Conservation (phyloP, 2,329 filamentous ascomycete genomes). For the Talaromyces rugulosus region DNA sequence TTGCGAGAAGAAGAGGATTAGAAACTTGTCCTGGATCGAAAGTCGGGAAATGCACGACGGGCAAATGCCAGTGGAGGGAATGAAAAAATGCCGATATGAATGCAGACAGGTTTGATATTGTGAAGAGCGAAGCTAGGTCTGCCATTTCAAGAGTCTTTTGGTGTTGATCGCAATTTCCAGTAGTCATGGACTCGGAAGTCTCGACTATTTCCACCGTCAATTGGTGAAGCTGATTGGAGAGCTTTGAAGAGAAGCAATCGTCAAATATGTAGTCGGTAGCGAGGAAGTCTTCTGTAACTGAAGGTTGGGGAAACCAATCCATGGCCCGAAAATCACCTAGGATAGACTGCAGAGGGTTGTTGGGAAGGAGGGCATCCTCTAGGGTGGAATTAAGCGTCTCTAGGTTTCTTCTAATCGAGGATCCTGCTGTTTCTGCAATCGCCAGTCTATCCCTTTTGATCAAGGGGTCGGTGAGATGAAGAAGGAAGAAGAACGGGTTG, state of each 20-base stretch:
- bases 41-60: slow-evolving; percentile 28
- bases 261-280: slow-evolving; percentile 10
- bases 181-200: slow-evolving; percentile 25
- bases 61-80: slow-evolving; percentile 29
- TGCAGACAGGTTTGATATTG: slow-evolving; percentile 21
- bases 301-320: background rate
- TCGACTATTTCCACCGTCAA: slow-evolving; percentile 24
- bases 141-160: slow-evolving; percentile 5
- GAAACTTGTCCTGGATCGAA: slow-evolving; percentile 25
- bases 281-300: background rate
- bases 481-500: slow-evolving; percentile 24
- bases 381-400: slow-evolving; percentile 24
- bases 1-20: slow-evolving; percentile 23
- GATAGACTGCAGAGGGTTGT: slow-evolving; percentile 11
- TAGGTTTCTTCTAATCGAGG: slow-evolving; percentile 23
- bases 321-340: background rate
- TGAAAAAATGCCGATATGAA: slow-evolving; percentile 28
- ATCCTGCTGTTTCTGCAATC: slow-evolving; percentile 28
- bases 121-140: slow-evolving; percentile 20
- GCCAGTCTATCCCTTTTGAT: slow-evolving; percentile 25
- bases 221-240: slow-evolving; percentile 23
- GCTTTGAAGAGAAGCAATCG: slow-evolving; percentile 17
- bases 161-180: slow-evolving; percentile 3
- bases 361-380: slow-evolving; percentile 23
- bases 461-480: slow-evolving; percentile 25